Conservation (phyloP, 108 stramenopile species). For the Schizochytrium sp. region DNA sequence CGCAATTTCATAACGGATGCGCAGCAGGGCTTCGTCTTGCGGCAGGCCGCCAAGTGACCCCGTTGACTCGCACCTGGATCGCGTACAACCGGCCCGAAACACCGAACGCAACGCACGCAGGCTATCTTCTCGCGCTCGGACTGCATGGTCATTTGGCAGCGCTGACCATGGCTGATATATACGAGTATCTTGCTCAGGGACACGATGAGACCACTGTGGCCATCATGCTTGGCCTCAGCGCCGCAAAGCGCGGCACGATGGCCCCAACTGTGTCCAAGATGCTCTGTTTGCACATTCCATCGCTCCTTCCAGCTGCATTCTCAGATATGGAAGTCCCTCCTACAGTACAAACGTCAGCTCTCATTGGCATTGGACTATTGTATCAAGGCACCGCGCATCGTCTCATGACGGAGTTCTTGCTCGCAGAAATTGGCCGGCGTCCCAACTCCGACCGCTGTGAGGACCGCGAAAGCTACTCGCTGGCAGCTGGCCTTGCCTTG, state of each 20-base stretch:
- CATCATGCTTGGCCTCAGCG: conserved; percentile 86
- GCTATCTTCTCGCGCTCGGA: conserved; percentile 85
- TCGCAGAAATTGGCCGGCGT: conserved; percentile 80
- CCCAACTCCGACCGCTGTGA: conserved; percentile 55
- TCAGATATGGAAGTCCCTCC: conserved; percentile 77
- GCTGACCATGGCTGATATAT: conserved; percentile 85
- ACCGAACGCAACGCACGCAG: conserved; percentile 59
- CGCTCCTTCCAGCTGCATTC: conserved; percentile 75
- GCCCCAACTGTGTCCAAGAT: conserved; percentile 82
- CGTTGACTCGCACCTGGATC: conserved; percentile 87
- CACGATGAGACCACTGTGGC: conserved; percentile 88
- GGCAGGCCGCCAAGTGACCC: conserved; percentile 41
- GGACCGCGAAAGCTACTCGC: conserved; percentile 74
- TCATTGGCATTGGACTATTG: conserved; percentile 77
- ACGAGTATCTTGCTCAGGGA: conserved; percentile 88
- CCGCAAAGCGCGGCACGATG: conserved; percentile 78
- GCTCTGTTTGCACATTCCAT: conserved; percentile 94
- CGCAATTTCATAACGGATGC: conserved; percentile 97
- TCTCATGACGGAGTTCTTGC: conserved; percentile 91
- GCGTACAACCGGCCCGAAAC: conserved; percentile 69
- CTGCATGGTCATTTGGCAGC: conserved; percentile 79
- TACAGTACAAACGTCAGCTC: conserved; percentile 74
- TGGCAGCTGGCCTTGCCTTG: conserved; percentile 78
- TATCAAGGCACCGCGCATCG: conserved; percentile 80
- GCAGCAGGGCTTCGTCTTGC: conserved; percentile 74